Evolutionary conservation across 108 stramenopile genomes (phyloP).

Genomic region (Pseudonitzschia pungens): DNA sequence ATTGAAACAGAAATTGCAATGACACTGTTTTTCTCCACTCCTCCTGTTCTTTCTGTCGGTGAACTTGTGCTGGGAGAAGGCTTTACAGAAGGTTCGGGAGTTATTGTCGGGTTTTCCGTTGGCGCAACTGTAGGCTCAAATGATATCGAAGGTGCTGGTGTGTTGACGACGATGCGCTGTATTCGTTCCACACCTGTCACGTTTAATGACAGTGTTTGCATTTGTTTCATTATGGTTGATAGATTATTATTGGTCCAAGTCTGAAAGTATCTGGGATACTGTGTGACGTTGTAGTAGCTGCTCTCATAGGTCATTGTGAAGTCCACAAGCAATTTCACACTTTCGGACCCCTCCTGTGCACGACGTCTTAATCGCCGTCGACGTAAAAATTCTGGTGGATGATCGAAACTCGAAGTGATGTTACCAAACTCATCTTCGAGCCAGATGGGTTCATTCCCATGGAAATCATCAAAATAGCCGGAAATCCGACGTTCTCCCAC

Average conservation of each 20-base stretch:
- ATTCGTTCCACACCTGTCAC: conserved; percentile 23
- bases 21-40: background rate
- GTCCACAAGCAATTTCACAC: conserved; percentile 12
- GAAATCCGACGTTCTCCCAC: background rate
- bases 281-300: conserved; percentile 44
- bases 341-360: background rate
- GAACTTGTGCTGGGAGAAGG: background rate
- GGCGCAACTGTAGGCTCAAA: background rate
- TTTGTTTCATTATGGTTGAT: conserved; percentile 32
- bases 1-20: conserved; percentile 24
- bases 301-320: conserved; percentile 51
- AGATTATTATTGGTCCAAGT: conserved; percentile 50
- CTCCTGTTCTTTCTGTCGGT: background rate
- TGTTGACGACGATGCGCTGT: conserved; percentile 19
- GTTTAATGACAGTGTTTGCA: conserved; percentile 45
- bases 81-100: background rate
- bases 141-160: conserved; percentile 36
- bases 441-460: background rate
- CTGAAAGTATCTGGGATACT: conserved; percentile 49
- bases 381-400: background rate
- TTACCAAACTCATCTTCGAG: conserved; percentile 18
- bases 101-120: conserved; percentile 9
- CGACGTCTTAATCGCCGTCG: background rate
- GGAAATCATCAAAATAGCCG: background rate
- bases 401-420: background rate